These are phyloP conservation scores for Somion occarium DNA, from an alignment of 1,284 basidiomycete species.

Conservation along the genomic window DNA sequence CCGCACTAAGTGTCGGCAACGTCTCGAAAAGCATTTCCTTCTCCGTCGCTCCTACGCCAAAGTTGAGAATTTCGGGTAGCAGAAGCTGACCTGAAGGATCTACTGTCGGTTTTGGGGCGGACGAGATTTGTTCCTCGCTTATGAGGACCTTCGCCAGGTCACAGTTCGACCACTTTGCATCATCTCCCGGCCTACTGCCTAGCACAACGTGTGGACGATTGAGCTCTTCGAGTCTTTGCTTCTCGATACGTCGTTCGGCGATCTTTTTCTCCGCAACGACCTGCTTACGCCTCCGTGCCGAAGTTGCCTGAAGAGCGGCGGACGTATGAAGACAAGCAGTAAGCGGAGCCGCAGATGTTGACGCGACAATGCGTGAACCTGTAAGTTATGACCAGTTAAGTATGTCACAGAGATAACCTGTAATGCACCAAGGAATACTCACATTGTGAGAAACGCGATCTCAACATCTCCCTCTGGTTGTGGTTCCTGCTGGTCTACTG, in stretches of 20 bases:
- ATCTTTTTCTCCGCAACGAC: conserved; percentile 48
- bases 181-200: conserved; percentile 59
- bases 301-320: conserved; percentile 32
- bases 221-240: conserved; percentile 35
- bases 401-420: neutral
- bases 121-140: conserved; percentile 44
- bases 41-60: conserved; percentile 55
- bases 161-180: conserved; percentile 58
- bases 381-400: neutral
- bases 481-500: conserved; percentile 4
- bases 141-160: conserved; percentile 62
- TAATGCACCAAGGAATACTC: too few species aligned
- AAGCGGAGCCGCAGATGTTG: conserved; percentile 29
- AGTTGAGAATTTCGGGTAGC: conserved; percentile 50
- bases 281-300: conserved; percentile 31
- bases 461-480: conserved; percentile 23
- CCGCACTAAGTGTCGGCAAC: conserved; percentile 44
- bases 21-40: conserved; percentile 54
- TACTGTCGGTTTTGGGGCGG: conserved; percentile 18
- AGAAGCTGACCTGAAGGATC: conserved; percentile 20
- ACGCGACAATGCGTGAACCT: conserved; percentile 43
- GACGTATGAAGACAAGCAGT: conserved; percentile 52
- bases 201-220: conserved; percentile 67
- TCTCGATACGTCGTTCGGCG: conserved; percentile 42
- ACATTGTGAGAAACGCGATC: conserved; percentile 26